Conservation (phyloP, 2,329 filamentous ascomycete genomes). For the Pseudogymnoascus sp. region DNA sequence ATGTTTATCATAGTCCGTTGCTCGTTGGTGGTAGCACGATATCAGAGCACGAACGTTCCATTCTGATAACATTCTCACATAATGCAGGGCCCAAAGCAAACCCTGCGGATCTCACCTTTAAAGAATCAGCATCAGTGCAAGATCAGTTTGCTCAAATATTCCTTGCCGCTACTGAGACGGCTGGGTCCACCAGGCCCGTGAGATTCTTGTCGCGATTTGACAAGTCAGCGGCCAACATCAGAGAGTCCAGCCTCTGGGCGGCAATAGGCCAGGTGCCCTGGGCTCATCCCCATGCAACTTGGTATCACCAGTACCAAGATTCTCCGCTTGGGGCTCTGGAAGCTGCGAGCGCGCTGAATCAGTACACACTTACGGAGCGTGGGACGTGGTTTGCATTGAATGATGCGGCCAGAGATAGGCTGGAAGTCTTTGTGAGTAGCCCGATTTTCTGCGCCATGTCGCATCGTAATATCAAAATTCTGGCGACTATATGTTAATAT, state of each 20-base stretch:
- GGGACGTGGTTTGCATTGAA: slow-evolving; percentile 38
- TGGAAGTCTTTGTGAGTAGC: slow-evolving; percentile 29
- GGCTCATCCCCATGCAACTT: slow-evolving; percentile 37
- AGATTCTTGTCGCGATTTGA: slow-evolving; percentile 40
- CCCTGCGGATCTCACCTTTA: slow-evolving; percentile 29
- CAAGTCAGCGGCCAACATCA: slow-evolving; percentile 44
- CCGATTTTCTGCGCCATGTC: background rate
- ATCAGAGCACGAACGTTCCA: background rate
- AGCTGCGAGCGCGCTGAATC: slow-evolving; percentile 34
- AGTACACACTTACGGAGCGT: slow-evolving; percentile 42
- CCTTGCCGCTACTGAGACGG: slow-evolving; percentile 30
- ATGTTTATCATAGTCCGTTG: slow-evolving; percentile 17
- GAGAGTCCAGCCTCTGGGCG: slow-evolving; percentile 40
- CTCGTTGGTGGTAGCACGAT: background rate
- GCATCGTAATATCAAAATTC: background rate
- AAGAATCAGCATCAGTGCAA: slow-evolving; percentile 24
- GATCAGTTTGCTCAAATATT: slow-evolving; percentile 31
- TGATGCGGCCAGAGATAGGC: slow-evolving; percentile 27
- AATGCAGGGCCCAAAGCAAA: slow-evolving; percentile 26
- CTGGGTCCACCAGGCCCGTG: slow-evolving; percentile 28
- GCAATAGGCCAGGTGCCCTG: slow-evolving; percentile 41
- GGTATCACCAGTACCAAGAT: slow-evolving; percentile 41
- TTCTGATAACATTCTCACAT: background rate
- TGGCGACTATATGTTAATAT: background rate
- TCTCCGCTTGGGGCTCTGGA: slow-evolving; percentile 40